Base-by-base conservation (phyloP, 2,329 filamentous ascomycete genomes). In the Fusarium euwallaceae region DNA sequence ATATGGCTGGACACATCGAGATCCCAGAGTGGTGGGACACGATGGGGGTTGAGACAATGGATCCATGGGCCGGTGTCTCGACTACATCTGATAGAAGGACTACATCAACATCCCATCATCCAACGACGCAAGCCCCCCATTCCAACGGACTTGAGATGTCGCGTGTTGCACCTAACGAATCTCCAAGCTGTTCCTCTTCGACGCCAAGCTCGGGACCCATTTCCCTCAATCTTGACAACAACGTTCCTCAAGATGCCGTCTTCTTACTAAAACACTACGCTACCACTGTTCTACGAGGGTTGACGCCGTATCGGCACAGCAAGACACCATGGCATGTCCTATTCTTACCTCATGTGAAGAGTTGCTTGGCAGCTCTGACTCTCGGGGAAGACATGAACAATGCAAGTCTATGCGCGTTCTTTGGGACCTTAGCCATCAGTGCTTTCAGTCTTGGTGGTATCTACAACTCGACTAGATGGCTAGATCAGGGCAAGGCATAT, bases 241-340 rank as follows among this genome's bases (percentile, higher is more conserved):
- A 63, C 2, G 61, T 75, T 0, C 73, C 73, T 0, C 27, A 22
- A 1, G 73, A 75, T 12, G 70, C 73, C n/a, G 67, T 76, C 0
- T 58, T 75, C 1, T 11, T 75, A 0, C 17, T 75, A 0, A 75
- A 76, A 11, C 73, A 75, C 2, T 75, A 76, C 8, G 61, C 67
- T 0, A 71, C 73, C 1, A 69, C 55, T 1, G 64, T 75, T 2
- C 73, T 75, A 6, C 67, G 64, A 0, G 73, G 73, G 0, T 14
- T 75, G 2, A 76, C 73, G 0, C 73, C 73, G 0, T 75, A 76
- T 22, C 63, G 61, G 1, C 73, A 75, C 7, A 76, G 73, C 37
- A 75, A 75, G 2, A 75, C 73, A 5, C 73, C 73, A 0, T 75
- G 73, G 73, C 73, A 75, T 12, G 34, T 76, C 0, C 55, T 75